Percentiles rank a stretch among this genome's conserved stretches.
Conservation (phyloP, 352 stramenopile species). For the Heterotrichella gracilis region DNA sequence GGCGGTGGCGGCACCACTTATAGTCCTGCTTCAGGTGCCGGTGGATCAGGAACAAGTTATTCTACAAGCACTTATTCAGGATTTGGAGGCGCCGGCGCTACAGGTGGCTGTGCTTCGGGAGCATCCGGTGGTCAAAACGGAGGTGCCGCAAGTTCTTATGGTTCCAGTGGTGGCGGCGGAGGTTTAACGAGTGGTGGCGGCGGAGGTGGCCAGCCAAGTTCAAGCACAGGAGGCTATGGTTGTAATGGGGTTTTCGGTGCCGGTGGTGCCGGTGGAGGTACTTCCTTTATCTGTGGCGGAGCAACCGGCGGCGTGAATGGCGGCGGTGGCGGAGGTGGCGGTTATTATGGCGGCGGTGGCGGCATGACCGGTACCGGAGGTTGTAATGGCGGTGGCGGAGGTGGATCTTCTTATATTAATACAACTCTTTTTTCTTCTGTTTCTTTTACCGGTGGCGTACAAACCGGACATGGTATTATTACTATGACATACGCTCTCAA, state of each 20-base stretch:
- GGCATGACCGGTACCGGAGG: background rate
- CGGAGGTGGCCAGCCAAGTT: background rate
- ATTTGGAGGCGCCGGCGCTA: background rate
- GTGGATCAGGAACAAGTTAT: background rate
- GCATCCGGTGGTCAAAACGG: background rate
- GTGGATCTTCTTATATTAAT: background rate
- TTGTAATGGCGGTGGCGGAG: background rate
- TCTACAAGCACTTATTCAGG: background rate
- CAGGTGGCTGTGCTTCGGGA: background rate
- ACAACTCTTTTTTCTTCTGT: background rate
- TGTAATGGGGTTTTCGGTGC: background rate
- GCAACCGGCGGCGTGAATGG: background rate
- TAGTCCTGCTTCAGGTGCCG: background rate
- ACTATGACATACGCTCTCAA: background rate
- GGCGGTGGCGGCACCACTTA: background rate
- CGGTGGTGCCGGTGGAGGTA: background rate
- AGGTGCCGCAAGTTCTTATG: background rate
- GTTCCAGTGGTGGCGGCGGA: background rate
- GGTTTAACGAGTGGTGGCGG: background rate
- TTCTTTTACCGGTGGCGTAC: background rate
- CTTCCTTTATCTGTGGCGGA: background rate
- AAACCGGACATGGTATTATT: background rate
- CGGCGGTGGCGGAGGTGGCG: background rate
- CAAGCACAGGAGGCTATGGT: background rate
- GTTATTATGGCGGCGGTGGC: background rate